phyloP scores from a whole-genome alignment of 768 basidiomycete genomes.

The Boletellus ananiceps region DNA sequence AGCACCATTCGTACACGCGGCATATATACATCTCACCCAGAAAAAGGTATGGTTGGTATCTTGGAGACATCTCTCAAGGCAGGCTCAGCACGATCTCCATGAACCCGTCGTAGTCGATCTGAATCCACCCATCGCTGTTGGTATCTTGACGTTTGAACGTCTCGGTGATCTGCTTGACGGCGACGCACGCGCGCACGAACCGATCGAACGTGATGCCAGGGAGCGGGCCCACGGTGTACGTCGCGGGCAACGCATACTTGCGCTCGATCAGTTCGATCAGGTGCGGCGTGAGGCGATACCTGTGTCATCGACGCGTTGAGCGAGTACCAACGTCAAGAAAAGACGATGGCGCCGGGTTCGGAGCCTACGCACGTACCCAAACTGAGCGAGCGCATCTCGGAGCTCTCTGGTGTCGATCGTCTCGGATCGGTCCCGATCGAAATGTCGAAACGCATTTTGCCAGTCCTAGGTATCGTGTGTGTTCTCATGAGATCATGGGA shows the following conservation, averaged over 20 bases:
- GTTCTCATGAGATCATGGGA: background rate
- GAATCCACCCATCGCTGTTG: slow-evolving; percentile 52
- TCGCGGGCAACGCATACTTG: slow-evolving; percentile 61
- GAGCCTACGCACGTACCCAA: slow-evolving; percentile 44
- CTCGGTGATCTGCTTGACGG: slow-evolving; percentile 73
- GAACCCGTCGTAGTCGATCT: slow-evolving; percentile 53
- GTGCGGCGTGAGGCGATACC: slow-evolving; percentile 64
- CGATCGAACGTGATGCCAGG: slow-evolving; percentile 80
- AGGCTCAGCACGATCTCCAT: slow-evolving; percentile 46
- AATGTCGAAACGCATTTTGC: slow-evolving; percentile 80
- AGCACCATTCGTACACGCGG: slow-evolving; percentile 10
- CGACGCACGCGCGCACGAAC: slow-evolving; percentile 83
- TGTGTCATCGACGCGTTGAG: slow-evolving; percentile 12
- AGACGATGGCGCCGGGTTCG: too few relatives aligned
- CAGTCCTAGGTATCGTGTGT: slow-evolving; percentile 48
- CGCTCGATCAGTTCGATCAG: slow-evolving; percentile 62
- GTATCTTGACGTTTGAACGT: slow-evolving; percentile 62
- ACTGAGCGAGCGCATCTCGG: slow-evolving; percentile 61
- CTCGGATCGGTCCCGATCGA: slow-evolving; percentile 80
- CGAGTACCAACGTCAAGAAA: too few relatives aligned
- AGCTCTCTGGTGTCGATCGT: slow-evolving; percentile 72
- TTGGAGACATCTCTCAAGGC: slow-evolving; percentile 26
- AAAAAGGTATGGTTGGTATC: slow-evolving; percentile 5
- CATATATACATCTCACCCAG: background rate
- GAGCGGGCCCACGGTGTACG: slow-evolving; percentile 29